phyloP scores from a whole-genome alignment of 2,329 filamentous ascomycete genomes.

The Cladorrhinum sp. region DNA sequence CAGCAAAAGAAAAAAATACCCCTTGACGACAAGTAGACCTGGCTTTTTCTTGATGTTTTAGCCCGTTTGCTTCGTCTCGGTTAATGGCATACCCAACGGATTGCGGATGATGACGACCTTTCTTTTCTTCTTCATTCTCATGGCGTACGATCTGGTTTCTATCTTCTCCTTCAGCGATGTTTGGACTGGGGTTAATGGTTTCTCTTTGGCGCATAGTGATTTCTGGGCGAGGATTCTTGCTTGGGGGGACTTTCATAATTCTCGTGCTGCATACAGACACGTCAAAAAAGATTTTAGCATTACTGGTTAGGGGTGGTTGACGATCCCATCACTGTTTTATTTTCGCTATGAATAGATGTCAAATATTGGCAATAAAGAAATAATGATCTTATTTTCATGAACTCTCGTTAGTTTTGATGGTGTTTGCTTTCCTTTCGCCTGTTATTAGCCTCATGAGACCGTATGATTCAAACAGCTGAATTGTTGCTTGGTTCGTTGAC shows the following conservation, averaged over 20 bases:
- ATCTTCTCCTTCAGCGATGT: background rate
- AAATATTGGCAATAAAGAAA: background rate
- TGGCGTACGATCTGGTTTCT: background rate
- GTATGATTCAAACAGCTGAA: too few relatives aligned
- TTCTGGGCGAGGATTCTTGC: background rate
- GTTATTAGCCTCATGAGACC: too few relatives aligned
- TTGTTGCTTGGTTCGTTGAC: too few relatives aligned
- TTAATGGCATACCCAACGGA: background rate
- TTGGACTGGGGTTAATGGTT: background rate
- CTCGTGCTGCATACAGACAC: background rate
- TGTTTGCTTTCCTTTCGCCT: conserved; percentile 6
- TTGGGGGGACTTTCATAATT: background rate
- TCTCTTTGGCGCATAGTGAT: background rate
- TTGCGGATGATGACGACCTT: background rate
- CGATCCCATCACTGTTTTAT: background rate
- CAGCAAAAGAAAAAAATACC: background rate
- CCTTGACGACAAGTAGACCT: background rate
- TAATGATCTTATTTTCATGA: background rate
- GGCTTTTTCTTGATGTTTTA: background rate
- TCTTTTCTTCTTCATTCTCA: conserved; percentile 2
- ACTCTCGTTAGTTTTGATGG: background rate
- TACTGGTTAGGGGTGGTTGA: background rate
- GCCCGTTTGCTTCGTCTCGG: background rate
- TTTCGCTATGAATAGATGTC: background rate
- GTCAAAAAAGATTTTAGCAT: background rate